Base-by-base conservation (phyloP, 2,329 filamentous ascomycete genomes). In the Penicillium sp. region DNA sequence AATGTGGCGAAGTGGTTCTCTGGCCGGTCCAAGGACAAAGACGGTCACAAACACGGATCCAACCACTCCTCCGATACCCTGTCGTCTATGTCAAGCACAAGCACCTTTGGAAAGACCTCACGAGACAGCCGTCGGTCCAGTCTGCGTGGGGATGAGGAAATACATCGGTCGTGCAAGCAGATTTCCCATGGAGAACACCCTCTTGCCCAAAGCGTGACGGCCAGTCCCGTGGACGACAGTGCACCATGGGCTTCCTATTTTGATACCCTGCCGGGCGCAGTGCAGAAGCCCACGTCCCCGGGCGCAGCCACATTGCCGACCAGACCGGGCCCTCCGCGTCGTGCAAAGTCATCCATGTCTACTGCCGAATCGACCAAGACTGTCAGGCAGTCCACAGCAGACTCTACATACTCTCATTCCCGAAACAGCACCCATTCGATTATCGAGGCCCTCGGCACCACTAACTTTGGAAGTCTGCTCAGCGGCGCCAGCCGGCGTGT, bases 161-260 rank as follows among this genome's bases (percentile, higher is more conserved):
- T 80, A n/a, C 69, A 72, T 43, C 71, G 76, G 29, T 71, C 74
- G 5, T 63, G 80, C 36, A 76, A 75, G 50, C 66, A 71, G 40
- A 74, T 74, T 38, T 68, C 73, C 51, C 71, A 76, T 57, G 75
- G 78, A 42, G 85, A 88, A 45, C 87, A 91, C 64, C 86, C 87
- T 18, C 70, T 91, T 37, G 82, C 86, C 13, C 84, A 88, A 57
- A 90, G 86, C 63, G 78, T 87, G 42, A 83, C 81, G 33, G 85
- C 80, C 13, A 87, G 83, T 60, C 86, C 86, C 1, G 80, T 84
- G 11, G 54, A 61, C 4, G 37, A 45, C 32, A 57, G 62, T n/a
- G 56, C 63, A 9, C 57, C 62, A 9, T 61, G 60, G 39, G 49
- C 57, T 9, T 67, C 64, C 12, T 75, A 74, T 50, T 75, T 73